A percentile compares a stretch with the other conserved stretches of the same genome.
Evolutionary conservation across 139 green algal species (phyloP).

Genomic region (Micromonas pusilla): DNA sequence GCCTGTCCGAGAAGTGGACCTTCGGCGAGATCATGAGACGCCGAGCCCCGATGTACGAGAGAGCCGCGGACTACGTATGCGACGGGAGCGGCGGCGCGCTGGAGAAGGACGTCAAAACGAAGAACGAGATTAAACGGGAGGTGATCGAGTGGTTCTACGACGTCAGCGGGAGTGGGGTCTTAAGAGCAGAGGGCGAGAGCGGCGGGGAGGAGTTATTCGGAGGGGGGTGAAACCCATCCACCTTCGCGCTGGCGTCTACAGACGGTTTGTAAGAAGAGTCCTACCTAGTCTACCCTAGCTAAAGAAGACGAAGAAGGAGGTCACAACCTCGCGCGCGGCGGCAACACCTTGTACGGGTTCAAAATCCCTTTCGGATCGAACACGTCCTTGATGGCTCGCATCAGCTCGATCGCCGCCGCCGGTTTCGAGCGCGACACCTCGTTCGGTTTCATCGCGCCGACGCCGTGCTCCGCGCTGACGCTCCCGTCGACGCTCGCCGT

Average conservation of each 20-base stretch:
- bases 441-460: conserved; percentile 85
- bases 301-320: too few relatives aligned
- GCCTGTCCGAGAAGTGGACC: not conserved
- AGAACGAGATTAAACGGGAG: not conserved
- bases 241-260: too few relatives aligned
- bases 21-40: conserved; percentile 23
- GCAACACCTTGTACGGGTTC: conserved; percentile 95
- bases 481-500: conserved; percentile 55
- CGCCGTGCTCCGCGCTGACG: conserved; percentile 92
- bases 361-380: conserved; percentile 85
- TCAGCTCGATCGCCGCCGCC: conserved; percentile 59
- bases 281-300: too few relatives aligned
- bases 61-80: conserved; percentile 3
- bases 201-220: too few relatives aligned
- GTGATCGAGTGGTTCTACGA: not conserved
- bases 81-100: not conserved
- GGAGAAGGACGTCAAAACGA: conserved; percentile 1
- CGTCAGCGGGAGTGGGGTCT: too few relatives aligned
- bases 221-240: too few relatives aligned
- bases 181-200: too few relatives aligned
- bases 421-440: conserved; percentile 71
- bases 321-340: conserved; percentile 21
- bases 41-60: not conserved
- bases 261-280: too few relatives aligned
- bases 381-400: conserved; percentile 72